phyloP scores from a whole-genome alignment of 164 flowering plant genomes.

The Hamamelis virginiana region DNA sequence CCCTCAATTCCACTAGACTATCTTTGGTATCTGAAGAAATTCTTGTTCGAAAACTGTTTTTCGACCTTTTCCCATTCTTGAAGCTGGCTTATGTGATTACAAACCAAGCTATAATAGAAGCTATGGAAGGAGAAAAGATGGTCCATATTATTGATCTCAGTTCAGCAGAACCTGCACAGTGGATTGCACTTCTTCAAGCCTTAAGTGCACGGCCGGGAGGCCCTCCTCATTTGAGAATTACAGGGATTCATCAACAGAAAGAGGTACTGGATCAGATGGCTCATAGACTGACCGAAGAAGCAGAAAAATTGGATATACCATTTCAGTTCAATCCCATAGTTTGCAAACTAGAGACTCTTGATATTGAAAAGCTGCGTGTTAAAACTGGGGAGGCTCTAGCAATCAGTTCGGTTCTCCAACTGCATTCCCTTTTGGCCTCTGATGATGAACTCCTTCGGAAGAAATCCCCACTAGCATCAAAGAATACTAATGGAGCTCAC shows the following conservation, averaged over 20 bases:
- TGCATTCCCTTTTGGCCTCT: slow-evolving; percentile 70
- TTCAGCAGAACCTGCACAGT: slow-evolving; percentile 50
- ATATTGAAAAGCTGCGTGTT: slow-evolving; percentile 67
- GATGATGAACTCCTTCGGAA: slow-evolving; percentile 45
- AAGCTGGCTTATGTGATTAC: slow-evolving; percentile 43
- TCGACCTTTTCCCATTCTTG: slow-evolving; percentile 44
- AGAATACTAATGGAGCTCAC: slow-evolving; percentile 41
- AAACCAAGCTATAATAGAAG: slow-evolving; percentile 56
- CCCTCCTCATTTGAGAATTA: slow-evolving; percentile 90
- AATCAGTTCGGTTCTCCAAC: slow-evolving; percentile 71
- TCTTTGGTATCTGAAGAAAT: slow-evolving; percentile 34
- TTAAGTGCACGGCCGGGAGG: slow-evolving; percentile 77
- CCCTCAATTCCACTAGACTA: slow-evolving; percentile 40
- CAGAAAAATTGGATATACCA: slow-evolving; percentile 84
- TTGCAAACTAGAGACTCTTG: slow-evolving; percentile 61
- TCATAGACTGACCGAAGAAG: slow-evolving; percentile 65
- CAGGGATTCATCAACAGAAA: slow-evolving; percentile 79
- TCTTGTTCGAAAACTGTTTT: slow-evolving; percentile 39
- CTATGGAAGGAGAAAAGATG: slow-evolving; percentile 64
- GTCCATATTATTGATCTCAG: slow-evolving; percentile 55
- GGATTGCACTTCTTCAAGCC: slow-evolving; percentile 45
- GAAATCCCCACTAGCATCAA: slow-evolving; percentile 35
- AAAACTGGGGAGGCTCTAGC: slow-evolving; percentile 97
- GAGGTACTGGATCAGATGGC: slow-evolving; percentile 84
- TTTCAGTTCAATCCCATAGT: slow-evolving; percentile 84